Percentiles rank a stretch among this genome's conserved stretches.
Evolutionary conservation across 352 stramenopile genomes (phyloP).

Genomic region (Pythium vanterpoolii): DNA sequence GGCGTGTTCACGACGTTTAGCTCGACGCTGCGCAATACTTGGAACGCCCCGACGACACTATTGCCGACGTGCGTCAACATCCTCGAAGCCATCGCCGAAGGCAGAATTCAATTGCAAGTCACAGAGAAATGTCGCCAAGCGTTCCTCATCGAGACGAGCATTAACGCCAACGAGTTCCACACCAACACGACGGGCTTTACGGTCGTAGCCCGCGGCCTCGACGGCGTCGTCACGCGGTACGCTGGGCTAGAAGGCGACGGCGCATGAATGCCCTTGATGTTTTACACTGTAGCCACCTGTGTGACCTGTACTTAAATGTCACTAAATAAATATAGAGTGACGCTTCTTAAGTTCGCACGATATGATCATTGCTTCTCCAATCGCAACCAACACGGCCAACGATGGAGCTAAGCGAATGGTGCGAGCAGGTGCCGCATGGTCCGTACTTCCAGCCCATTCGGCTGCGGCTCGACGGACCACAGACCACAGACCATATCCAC

Average conservation of each 20-base stretch:
- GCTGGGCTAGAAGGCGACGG: neutral
- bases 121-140: constrained; percentile 39
- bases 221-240: constrained; percentile 40
- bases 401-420: constrained; percentile 31
- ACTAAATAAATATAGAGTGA: constrained; percentile 5
- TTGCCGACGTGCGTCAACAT: constrained; percentile 55
- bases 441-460: constrained; percentile 29
- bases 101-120: constrained; percentile 36
- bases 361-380: constrained; percentile 1
- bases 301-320: constrained; percentile 17
- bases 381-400: neutral
- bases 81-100: constrained; percentile 39
- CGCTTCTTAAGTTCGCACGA: constrained; percentile 23
- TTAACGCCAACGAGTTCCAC: constrained; percentile 54
- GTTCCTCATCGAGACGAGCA: constrained; percentile 52
- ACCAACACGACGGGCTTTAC: constrained; percentile 47
- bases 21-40: constrained; percentile 50
- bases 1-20: constrained; percentile 79
- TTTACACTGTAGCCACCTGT: constrained; percentile 5
- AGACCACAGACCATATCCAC: neutral
- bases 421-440: constrained; percentile 26
- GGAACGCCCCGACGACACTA: constrained; percentile 36
- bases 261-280: neutral
- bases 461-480: constrained; percentile 14
- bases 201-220: constrained; percentile 49